Conservation (phyloP, 208 protist genomes). For the Trypanosoma congolense region DNA sequence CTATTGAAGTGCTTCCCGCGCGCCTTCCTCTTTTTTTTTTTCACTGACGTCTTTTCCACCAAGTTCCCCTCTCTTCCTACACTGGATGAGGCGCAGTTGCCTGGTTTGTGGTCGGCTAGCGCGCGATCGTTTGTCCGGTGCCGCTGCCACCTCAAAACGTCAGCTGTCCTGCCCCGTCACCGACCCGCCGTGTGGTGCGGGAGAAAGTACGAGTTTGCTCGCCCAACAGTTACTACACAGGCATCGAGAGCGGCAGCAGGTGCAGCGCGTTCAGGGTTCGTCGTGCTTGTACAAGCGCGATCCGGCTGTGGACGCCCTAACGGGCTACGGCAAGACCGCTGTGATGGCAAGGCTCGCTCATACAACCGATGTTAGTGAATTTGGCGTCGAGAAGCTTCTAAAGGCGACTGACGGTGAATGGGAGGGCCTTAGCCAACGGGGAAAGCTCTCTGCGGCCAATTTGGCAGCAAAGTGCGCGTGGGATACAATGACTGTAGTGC, state of each 20-base stretch:
- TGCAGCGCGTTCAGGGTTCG: neutral
- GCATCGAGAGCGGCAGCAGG: conserved; percentile 9
- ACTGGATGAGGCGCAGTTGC: conserved; percentile 2
- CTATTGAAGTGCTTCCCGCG: no score
- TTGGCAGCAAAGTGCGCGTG: neutral
- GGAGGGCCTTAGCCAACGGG: conserved; percentile 1
- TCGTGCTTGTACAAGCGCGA: neutral
- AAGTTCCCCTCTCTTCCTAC: conserved; percentile 1
- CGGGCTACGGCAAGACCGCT: conserved; percentile 13
- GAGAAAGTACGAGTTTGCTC: neutral
- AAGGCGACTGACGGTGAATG: conserved; percentile 13
- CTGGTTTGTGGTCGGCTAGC: neutral
- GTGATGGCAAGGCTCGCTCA: conserved; percentile 7
- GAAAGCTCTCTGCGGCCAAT: conserved; percentile 2
- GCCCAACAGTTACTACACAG: neutral
- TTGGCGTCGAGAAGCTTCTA: conserved; percentile 2
- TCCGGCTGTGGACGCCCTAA: conserved; percentile 3
- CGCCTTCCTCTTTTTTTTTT: conserved; percentile 5
- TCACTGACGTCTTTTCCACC: neutral
- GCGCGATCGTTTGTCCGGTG: neutral
- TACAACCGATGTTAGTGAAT: neutral
- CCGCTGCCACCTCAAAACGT: neutral
- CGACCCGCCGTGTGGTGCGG: neutral
- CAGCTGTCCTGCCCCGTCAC: neutral
- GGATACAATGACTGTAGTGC: no score